phyloP scores from a whole-genome alignment of 257 asterid genomes.

The Parsonsia alboflavescens region DNA sequence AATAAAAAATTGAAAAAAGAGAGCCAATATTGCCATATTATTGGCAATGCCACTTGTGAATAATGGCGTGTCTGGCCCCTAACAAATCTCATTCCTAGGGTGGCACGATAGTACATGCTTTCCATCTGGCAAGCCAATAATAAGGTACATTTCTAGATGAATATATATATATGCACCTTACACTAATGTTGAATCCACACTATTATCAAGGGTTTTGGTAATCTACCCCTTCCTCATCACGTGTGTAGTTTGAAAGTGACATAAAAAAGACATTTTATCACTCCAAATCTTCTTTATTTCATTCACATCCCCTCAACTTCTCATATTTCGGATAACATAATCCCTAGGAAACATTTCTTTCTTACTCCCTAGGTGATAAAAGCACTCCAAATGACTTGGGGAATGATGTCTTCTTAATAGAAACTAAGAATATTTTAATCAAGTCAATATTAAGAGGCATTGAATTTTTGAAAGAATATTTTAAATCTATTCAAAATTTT shows the following conservation, averaged over 20 bases:
- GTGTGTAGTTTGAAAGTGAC: not conserved
- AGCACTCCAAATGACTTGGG: no score
- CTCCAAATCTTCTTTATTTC: not conserved
- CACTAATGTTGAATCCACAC: not conserved
- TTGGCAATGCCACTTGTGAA: constrained; percentile 5
- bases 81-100: not conserved
- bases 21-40: not conserved
- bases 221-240: not conserved
- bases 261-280: not conserved
- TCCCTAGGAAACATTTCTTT: not conserved
- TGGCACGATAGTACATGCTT: not conserved
- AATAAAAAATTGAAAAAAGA: not conserved
- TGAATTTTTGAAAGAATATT: no score
- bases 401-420: no score
- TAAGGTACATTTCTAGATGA: not conserved
- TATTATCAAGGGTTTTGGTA: not conserved
- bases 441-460: no score
- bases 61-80: not conserved
- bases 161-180: not conserved
- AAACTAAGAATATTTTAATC: no score
- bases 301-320: not conserved
- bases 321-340: not conserved
- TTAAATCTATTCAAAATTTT: no score
- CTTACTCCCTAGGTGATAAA: no score
- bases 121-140: not conserved